Evolutionary conservation across 176 grass and related monocot genomes (phyloP), one percentile per base, ranked within the genome.

Genomic region (Puya raimondii): DNA sequence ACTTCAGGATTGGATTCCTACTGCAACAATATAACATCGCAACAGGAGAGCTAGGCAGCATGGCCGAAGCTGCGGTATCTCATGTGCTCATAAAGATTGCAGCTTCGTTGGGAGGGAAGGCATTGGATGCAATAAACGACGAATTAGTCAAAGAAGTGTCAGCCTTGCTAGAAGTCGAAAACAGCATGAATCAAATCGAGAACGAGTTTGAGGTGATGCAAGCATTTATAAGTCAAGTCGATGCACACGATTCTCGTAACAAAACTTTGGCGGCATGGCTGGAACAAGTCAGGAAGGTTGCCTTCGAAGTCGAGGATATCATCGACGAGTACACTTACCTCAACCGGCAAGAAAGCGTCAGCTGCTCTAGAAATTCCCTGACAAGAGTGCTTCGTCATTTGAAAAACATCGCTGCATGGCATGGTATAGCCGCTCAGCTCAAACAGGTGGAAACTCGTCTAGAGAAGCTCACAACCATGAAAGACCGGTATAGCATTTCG

Each of bases 301-400:
- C 83, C 13, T 59, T 53, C 76, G 71, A 90, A 23, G 80, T 83
- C 10, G 87, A 90, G 25, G 87, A 90, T 12, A 79, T 83, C 10
- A 18, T 86, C 22, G 87, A 86, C 17, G 83, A 86, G 59, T 74
- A 83, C 70, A 49, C 68, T 76, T 14, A 59, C 21, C 54, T 59
- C 13, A 10, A 2, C 20, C 5, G 54, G 54, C 16, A 59, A 17
- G n/a, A 59, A 17, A 15, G 10, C n/a, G 20, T 10, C 15, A 8
- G n/a, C 0, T n/a, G 54, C 54, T 9, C 6, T 7, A 21, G 7
- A 1, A 6, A 18, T 17, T 59, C 9, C 10, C 2, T 59, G 20
- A 59, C 9, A n/a, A 59, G 21, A 59, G 2, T 0, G 7, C 21
- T 21, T 59, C n/a, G 8, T 59, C 20, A 17, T 59, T 59, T 0